Evolutionary conservation across 192 early-diverging fungal genomes (phyloP).

Genomic region (Radiomyces spectabilis): DNA sequence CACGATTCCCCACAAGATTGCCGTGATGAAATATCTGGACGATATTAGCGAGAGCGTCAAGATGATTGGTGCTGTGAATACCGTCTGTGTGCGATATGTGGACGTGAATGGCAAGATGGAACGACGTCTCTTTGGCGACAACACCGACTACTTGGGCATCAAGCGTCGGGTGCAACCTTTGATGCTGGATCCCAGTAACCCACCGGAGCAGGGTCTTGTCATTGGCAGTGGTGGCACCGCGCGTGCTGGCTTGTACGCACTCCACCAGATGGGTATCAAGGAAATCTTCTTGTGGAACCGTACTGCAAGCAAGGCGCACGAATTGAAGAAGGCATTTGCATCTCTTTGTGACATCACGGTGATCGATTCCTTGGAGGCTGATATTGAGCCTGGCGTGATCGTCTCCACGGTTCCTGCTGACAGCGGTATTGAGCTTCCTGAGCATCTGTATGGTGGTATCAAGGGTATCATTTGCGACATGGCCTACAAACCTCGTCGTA

Average conservation of each 20-base stretch:
- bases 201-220: slow-evolving; percentile 57
- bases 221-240: slow-evolving; percentile 94
- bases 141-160: slow-evolving; percentile 96
- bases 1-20: slow-evolving; percentile 92
- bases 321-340: slow-evolving; percentile 54
- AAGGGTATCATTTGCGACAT: slow-evolving; percentile 83
- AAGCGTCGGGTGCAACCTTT: slow-evolving; percentile 48
- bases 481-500: slow-evolving; percentile 88
- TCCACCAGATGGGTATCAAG: slow-evolving; percentile 60
- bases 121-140: slow-evolving; percentile 69
- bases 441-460: slow-evolving; percentile 38
- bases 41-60: slow-evolving; percentile 68
- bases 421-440: slow-evolving; percentile 49
- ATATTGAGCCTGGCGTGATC: slow-evolving; percentile 48
- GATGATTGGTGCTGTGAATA: slow-evolving; percentile 94
- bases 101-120: slow-evolving; percentile 22
- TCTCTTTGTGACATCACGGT: slow-evolving; percentile 41
- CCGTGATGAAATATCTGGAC: slow-evolving; percentile 71
- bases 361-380: slow-evolving; percentile 31
- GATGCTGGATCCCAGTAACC: slow-evolving; percentile 18
- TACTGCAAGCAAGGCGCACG: slow-evolving; percentile 64
- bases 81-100: slow-evolving; percentile 46
- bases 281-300: slow-evolving; percentile 83
- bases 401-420: slow-evolving; percentile 86
- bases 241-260: slow-evolving; percentile 82